Evolutionary conservation across 805 yeast species (phyloP), one percentile per base, ranked within the genome.

Genomic region (Barnettozyma sp.): DNA sequence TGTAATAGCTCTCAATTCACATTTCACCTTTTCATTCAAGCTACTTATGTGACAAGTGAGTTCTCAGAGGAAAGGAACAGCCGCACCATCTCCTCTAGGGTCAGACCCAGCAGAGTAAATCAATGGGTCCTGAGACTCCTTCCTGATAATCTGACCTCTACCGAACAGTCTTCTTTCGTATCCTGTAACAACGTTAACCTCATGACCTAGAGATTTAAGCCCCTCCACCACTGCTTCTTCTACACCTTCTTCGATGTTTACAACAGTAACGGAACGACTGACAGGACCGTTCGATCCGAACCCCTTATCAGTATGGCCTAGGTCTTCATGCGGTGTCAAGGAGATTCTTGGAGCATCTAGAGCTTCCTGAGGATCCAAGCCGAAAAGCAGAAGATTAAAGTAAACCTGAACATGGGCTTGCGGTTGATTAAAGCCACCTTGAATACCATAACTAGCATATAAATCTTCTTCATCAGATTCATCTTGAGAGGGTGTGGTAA

Each of bases 401-500:
- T 73, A 78, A 24, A 81, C 88, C 54, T 82, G 90, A 6, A 83
- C 76, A 47, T 83, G 94, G 2, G 88, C 88, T 48, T 81, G 85
- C 3, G 94, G 94, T 55, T 84, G 94, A 63, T 78, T 82, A 60
- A 76, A 83, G 0, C 90, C 94, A 13, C 94, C 94, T 86, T 82
- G 82, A 42, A 80, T 82, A 33, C 90, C 92, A 46, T 68, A 78
- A n/a, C 79, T 60, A 1, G 87, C 86, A 49, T 67, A 77, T n/a
- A 83, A 57, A 19, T 71, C 72, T 19, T 61, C 66, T 5, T 41
- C 42, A 21, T 57, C 61, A 34, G 27, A 14, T 16, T n/a, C n/a
- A n/a, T 25, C 18, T 25, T 54, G 52, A 4, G 38, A 41, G 5
- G 61, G 62, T 3, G 62, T 55, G 11, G 94, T 83, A 21, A 83